A percentile compares a stretch with the other conserved stretches of the same genome.
These are phyloP conservation scores for Salix koriyanagi DNA, from an alignment of 345 rosid species.

Conservation along the genomic window DNA sequence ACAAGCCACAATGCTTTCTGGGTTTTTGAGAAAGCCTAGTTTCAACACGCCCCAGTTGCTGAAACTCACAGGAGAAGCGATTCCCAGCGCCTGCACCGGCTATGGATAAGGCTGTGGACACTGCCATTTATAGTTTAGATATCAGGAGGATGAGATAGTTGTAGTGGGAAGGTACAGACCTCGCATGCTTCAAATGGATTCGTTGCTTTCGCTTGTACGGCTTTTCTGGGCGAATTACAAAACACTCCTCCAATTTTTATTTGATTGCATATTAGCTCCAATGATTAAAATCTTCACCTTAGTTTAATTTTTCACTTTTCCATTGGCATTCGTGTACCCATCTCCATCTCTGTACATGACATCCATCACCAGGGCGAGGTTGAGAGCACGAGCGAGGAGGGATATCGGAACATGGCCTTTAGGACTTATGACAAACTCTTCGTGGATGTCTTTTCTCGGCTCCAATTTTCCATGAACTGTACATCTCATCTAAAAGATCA, in stretches of 20 bases:
- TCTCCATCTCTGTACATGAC: too few relatives aligned
- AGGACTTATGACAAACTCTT: too few relatives aligned
- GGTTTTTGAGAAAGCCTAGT: conserved; percentile 18
- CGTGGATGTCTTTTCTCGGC: too few relatives aligned
- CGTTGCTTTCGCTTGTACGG: not conserved
- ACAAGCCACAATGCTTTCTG: conserved; percentile 26
- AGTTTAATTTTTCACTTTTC: too few relatives aligned
- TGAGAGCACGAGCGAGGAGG: too few relatives aligned
- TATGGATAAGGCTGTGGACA: conserved; percentile 35
- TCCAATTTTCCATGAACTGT: too few relatives aligned
- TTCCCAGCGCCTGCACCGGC: conserved; percentile 30
- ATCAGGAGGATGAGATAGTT: not conserved
- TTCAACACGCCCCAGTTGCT: conserved; percentile 21
- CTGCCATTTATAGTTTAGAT: conserved; percentile 32
- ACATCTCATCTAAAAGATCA: too few relatives aligned
- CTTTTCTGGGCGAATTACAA: not conserved
- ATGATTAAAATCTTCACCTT: not conserved
- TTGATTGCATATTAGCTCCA: not conserved
- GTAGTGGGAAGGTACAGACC: not conserved
- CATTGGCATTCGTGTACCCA: too few relatives aligned
- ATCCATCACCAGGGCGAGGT: too few relatives aligned
- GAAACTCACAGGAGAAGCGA: conserved; percentile 22
- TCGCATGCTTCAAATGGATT: not conserved
- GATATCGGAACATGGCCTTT: too few relatives aligned
- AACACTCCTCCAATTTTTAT: not conserved